Evolutionary conservation across 345 rosid species (phyloP).

Genomic region (Salix viminalis): DNA sequence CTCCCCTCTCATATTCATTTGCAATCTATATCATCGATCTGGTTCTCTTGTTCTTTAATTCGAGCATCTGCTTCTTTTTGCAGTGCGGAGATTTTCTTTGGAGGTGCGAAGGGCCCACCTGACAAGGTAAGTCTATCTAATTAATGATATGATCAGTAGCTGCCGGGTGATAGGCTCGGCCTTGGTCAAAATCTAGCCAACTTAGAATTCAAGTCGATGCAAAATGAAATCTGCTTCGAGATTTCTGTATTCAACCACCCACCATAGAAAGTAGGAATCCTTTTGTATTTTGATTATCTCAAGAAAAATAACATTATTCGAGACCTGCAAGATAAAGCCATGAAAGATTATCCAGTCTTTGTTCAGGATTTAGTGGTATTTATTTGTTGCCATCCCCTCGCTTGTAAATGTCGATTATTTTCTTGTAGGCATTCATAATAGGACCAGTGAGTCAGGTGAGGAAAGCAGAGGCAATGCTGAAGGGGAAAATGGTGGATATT

Average conservation of each 20-base stretch:
- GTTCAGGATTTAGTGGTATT: not conserved
- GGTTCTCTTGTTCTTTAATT: conserved; percentile 10
- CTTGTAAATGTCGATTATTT: not conserved
- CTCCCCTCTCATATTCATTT: not conserved
- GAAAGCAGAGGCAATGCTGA: conserved; percentile 86
- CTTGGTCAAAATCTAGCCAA: not conserved
- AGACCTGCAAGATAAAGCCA: not conserved
- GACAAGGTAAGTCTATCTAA: conserved; percentile 60
- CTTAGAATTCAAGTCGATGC: not conserved
- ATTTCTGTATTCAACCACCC: not conserved
- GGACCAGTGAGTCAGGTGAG: conserved; percentile 86
- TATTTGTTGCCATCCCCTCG: not conserved
- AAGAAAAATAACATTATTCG: not conserved
- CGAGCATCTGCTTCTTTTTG: conserved; percentile 13
- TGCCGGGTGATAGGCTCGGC: not conserved
- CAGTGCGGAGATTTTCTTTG: conserved; percentile 82
- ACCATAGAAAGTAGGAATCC: not conserved
- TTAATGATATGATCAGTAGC: not conserved
- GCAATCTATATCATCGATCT: not conserved
- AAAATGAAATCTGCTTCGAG: not conserved
- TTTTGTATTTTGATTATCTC: not conserved
- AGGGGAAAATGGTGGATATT: conserved; percentile 76
- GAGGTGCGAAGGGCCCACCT: conserved; percentile 86
- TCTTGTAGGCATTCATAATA: conserved; percentile 65
- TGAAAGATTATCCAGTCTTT: not conserved